A percentile compares a stretch with the other conserved stretches of the same genome.
phyloP scores from a whole-genome alignment of 306 rosid species.

The Glycine soja region DNA sequence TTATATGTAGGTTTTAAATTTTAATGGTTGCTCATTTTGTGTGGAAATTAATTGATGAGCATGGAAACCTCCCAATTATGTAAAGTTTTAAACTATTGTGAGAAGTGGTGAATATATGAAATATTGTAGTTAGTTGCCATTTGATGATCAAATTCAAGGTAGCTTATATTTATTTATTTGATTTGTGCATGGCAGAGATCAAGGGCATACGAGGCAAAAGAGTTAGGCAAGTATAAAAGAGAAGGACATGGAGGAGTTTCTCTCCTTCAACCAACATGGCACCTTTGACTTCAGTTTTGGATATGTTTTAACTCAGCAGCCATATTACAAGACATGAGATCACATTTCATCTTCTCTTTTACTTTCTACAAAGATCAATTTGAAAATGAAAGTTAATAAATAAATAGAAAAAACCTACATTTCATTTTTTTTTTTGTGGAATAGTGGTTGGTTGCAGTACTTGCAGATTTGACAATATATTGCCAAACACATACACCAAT shows the following conservation, averaged over 20 bases:
- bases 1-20: not conserved
- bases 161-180: conserved; percentile 21
- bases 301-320: conserved; percentile 52
- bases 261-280: conserved; percentile 75
- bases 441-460: conserved; percentile 10
- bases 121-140: not conserved
- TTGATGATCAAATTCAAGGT: conserved; percentile 23
- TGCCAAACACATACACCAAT: conserved; percentile 12
- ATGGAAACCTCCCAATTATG: conserved; percentile 21
- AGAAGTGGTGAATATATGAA: conserved; percentile 11
- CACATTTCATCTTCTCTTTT: conserved; percentile 47
- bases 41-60: conserved; percentile 6
- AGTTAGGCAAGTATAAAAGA: conserved; percentile 60
- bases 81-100: conserved; percentile 7
- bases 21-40: not conserved
- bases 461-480: conserved; percentile 19
- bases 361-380: conserved; percentile 45
- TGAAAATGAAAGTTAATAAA: conserved; percentile 52
- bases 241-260: conserved; percentile 72
- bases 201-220: conserved; percentile 76
- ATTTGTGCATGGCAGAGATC: conserved; percentile 61
- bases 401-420: conserved; percentile 20
- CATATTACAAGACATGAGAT: conserved; percentile 49
- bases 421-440: not conserved
- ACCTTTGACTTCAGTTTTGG: conserved; percentile 72